Evolutionary conservation across 306 rosid genomes (phyloP).

Genomic region (Quercus gilva): DNA sequence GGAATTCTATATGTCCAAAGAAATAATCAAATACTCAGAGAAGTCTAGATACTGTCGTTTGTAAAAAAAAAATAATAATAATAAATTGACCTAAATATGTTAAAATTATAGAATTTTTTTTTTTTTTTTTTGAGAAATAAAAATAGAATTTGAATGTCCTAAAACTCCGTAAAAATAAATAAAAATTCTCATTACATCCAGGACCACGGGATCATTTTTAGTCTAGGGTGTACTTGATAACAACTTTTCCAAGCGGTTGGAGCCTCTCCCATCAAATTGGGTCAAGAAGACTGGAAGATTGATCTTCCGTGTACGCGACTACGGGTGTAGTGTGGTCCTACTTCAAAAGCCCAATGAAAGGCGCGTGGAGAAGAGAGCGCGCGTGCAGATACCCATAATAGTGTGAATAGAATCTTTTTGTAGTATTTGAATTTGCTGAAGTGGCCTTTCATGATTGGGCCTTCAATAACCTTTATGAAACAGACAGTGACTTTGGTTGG

Average conservation of each 20-base stretch:
- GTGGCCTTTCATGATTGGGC: not conserved
- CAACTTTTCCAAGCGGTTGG: not conserved
- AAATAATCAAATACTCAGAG: too few species aligned
- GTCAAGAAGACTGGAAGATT: too few species aligned
- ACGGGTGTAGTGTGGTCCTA: not conserved
- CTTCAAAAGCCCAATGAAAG: not conserved
- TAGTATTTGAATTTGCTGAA: not conserved
- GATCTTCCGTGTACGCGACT: not conserved
- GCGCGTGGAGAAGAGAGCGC: not conserved
- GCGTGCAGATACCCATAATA: not conserved
- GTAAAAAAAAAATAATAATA: too few species aligned
- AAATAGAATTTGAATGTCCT: too few species aligned
- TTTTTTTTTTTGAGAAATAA: too few species aligned
- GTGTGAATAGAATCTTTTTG: not conserved
- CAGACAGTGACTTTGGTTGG: not conserved
- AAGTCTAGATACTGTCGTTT: accelerated
- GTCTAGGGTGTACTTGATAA: not conserved
- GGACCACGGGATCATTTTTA: not conserved
- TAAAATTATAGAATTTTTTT: too few species aligned
- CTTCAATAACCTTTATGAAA: not conserved
- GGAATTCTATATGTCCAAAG: accelerated
- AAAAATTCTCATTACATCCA: too few species aligned
- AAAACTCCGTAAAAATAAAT: too few species aligned
- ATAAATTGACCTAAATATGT: too few species aligned
- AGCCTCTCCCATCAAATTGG: too few species aligned